Evolutionary conservation across 2,329 filamentous ascomycete genomes (phyloP).

Genomic region (Stagonosporopsis cucurbitacearum): DNA sequence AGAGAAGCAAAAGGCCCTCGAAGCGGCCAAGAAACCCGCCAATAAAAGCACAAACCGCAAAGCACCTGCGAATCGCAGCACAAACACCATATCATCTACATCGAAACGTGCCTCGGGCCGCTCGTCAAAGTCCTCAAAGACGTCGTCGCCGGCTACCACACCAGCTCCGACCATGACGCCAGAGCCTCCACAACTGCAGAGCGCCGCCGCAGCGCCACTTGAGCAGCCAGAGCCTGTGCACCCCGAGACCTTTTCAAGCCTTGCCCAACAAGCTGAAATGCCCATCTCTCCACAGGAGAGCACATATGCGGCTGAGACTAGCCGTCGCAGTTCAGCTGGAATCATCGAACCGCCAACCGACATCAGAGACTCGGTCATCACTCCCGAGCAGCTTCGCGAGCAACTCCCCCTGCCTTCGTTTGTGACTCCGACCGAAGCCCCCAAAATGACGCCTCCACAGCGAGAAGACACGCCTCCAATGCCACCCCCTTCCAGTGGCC

Average conservation of each 20-base stretch:
- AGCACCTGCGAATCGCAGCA: conserved; percentile 27
- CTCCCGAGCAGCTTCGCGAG: conserved; percentile 45
- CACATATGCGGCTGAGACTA: conserved; percentile 1
- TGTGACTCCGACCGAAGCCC: conserved; percentile 29
- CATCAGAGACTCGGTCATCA: conserved; percentile 40
- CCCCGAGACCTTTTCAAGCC: conserved; percentile 13
- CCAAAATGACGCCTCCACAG: conserved; percentile 34
- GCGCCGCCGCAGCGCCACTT: conserved; percentile 29
- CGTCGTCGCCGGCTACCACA: conserved; percentile 45
- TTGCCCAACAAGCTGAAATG: conserved; percentile 11
- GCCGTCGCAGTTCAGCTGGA: conserved; percentile 27
- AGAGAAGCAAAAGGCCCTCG: conserved; percentile 47
- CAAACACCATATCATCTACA: conserved; percentile 20
- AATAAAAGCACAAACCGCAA: conserved; percentile 33
- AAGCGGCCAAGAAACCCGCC: conserved; percentile 43
- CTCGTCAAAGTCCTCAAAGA: conserved; percentile 32
- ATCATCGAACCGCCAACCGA: conserved; percentile 40
- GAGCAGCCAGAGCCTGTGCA: conserved; percentile 40
- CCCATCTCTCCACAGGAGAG: neutral
- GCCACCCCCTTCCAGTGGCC: conserved; percentile 41
- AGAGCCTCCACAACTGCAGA: conserved; percentile 33
- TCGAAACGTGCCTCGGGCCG: conserved; percentile 38
- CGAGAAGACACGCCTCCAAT: conserved; percentile 49
- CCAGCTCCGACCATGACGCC: conserved; percentile 47
- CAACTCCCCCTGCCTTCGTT: conserved; percentile 45